These are phyloP conservation scores for Aeminium ludgeri DNA, from an alignment of 495 filamentous ascomycete genomes.

Conservation along the genomic window DNA sequence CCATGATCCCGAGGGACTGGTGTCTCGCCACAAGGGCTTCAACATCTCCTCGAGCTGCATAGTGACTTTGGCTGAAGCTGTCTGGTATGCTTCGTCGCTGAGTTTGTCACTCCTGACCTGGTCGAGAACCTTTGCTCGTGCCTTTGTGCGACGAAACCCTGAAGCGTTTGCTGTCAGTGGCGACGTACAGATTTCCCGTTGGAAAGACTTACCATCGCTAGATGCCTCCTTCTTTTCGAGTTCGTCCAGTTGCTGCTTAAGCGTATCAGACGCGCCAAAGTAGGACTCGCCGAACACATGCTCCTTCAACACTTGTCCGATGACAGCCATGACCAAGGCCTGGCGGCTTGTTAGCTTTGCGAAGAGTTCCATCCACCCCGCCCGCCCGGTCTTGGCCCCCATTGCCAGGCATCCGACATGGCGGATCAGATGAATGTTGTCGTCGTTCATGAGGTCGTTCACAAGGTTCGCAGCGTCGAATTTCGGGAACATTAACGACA, in stretches of 20 bases:
- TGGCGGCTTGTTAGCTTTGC: neutral
- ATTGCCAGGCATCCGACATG: slow-evolving; percentile 8
- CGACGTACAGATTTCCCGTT: neutral
- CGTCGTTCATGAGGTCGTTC: neutral
- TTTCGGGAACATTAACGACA: too few relatives aligned
- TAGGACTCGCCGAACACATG: slow-evolving; percentile 7
- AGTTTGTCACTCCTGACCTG: neutral
- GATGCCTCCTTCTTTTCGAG: neutral
- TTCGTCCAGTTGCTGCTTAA: neutral
- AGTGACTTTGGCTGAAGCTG: neutral
- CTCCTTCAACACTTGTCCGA: slow-evolving; percentile 11
- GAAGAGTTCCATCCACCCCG: slow-evolving; percentile 6
- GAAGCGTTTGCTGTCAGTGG: neutral
- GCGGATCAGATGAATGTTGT: neutral
- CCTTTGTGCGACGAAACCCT: slow-evolving; percentile 6
- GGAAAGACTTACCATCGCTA: slow-evolving; percentile 6
- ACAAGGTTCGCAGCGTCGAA: too few relatives aligned
- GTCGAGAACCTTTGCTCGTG: neutral
- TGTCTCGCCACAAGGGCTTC: neutral
- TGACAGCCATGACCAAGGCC: slow-evolving; percentile 6
- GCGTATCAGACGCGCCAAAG: slow-evolving; percentile 1
- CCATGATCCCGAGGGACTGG: neutral
- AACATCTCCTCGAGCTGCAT: slow-evolving; percentile 4
- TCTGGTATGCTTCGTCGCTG: neutral
- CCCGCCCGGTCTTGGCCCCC: slow-evolving; percentile 1